Conservation (phyloP, 768 basidiomycete species). For the Megacollybia marginata region DNA sequence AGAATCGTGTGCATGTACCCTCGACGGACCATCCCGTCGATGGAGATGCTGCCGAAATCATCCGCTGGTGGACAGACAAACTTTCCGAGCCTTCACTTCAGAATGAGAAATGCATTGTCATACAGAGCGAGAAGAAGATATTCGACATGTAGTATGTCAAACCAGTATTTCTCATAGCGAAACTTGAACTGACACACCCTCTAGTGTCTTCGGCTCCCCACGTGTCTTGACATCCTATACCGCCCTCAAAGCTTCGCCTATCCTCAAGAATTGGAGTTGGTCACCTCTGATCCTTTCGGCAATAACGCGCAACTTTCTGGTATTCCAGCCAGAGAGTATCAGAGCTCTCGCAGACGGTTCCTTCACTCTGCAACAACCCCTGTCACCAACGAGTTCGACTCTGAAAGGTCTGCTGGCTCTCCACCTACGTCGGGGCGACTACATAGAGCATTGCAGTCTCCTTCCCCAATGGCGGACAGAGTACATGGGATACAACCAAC, state of each 20-base stretch:
- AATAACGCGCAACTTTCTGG: not conserved
- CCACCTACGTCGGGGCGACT: constrained; percentile 53
- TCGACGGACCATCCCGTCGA: not conserved
- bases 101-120: not conserved
- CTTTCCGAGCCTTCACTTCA: no score
- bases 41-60: no score
- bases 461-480: constrained; percentile 31
- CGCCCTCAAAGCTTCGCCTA: not conserved
- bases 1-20: not conserved
- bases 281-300: not conserved
- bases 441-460: constrained; percentile 44
- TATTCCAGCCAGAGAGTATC: not conserved
- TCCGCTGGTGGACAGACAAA: no score
- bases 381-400: constrained; percentile 32
- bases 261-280: not conserved
- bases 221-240: not conserved
- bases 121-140: not conserved
- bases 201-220: not conserved
- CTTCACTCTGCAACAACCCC: not conserved
- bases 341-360: no score
- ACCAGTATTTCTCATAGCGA: not conserved
- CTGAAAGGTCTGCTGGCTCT: constrained; percentile 47
- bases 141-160: not conserved
- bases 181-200: not conserved
- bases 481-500: not conserved